Evolutionary conservation across 73 alveolate genomes (phyloP), one percentile per base, ranked within the genome.

Genomic region (Urostyla sp.): DNA sequence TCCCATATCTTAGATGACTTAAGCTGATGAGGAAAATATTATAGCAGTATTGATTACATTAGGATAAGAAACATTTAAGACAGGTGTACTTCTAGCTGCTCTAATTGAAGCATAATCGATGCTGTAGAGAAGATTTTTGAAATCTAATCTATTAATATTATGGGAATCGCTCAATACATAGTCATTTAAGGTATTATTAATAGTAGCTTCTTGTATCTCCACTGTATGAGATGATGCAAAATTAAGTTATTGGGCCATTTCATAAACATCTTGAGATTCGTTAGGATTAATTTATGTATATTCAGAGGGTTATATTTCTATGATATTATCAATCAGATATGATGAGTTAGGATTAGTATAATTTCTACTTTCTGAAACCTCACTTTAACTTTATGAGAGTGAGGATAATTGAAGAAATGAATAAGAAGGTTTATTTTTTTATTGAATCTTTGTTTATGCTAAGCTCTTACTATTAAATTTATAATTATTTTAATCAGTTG

Each of bases 371-470:
- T 26, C 28, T 2, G 54, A 58, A 5, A 50, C 23, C 23, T 8
- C 24, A 16, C 61, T 50, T 8, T 50, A 7, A 18, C 23, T 8
- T 50, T 50, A 27, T 50, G 18, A 13, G 6, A 5, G n/a, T 8
- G n/a, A 27, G n/a, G 23, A 50, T 8, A 50, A 27, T 50, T 50
- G n/a, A 8, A 7, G 8, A 8, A 32, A 50, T 50, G 23, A 50
- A 8, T 15, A 7, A 18, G 61, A 50, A 50, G 24, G 23, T 50
- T 55, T 15, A 18, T 18, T 55, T 55, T 51, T 51, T n/a, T 51
- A n/a, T n/a, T 51, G 66, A n/a, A 31, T 11, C 45, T 63, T 37
- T 20, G 26, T 63, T 63, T 40, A 43, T 24, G 61, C 40, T 63
- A 63, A 50, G 26, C 32, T 36, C 44, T 10, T 6, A 30, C 44